These are phyloP conservation scores for Neurospora sp. DNA, from an alignment of 495 filamentous ascomycete genomes.

Conservation along the genomic window DNA sequence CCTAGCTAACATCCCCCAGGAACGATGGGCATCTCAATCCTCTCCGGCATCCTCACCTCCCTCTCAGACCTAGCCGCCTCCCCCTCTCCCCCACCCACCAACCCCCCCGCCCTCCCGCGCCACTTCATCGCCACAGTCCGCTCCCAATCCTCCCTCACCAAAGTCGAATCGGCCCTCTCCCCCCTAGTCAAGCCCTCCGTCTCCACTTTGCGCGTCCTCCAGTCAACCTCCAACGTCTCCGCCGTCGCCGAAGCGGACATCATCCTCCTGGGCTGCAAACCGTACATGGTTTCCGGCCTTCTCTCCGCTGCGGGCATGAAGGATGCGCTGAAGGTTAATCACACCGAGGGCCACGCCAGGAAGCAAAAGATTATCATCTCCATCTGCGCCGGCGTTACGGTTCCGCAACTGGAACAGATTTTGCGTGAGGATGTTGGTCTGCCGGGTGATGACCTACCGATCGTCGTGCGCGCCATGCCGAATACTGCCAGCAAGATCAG, in stretches of 20 bases:
- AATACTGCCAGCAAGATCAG: conserved; percentile 64
- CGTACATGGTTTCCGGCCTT: conserved; percentile 57
- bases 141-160: conserved; percentile 39
- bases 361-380: conserved; percentile 72
- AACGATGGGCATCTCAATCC: conserved; percentile 76
- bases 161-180: conserved; percentile 49
- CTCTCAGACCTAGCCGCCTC: conserved; percentile 41
- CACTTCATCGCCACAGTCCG: conserved; percentile 71
- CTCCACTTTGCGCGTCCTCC: conserved; percentile 33
- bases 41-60: conserved; percentile 67
- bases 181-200: conserved; percentile 22
- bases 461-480: conserved; percentile 65
- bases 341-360: not conserved
- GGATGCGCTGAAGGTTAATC: conserved; percentile 41
- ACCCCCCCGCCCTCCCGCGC: conserved; percentile 48
- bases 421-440: conserved; percentile 37
- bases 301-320: conserved; percentile 54
- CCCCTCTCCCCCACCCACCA: conserved; percentile 38
- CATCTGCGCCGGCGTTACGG: conserved; percentile 73
- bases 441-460: conserved; percentile 33
- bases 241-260: conserved; percentile 51
- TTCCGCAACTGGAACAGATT: conserved; percentile 49
- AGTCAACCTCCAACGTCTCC: conserved; percentile 47
- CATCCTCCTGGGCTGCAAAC: conserved; percentile 69
- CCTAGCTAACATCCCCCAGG: conserved; percentile 27